phyloP scores from a whole-genome alignment of 352 stramenopile genomes.

The Phytophthora brassicae region DNA sequence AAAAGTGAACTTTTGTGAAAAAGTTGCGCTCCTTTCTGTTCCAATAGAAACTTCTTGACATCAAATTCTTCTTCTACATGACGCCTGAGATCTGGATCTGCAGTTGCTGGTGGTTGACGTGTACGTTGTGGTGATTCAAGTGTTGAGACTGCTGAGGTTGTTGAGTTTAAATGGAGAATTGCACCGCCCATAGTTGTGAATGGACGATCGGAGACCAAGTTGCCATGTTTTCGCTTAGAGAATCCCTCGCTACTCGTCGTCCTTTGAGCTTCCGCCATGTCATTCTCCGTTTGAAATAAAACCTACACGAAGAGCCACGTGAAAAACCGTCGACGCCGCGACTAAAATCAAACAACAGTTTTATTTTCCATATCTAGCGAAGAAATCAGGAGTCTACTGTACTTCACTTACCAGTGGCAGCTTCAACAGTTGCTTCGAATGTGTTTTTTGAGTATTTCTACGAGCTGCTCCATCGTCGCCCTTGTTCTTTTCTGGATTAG shows the following conservation, averaged over 20 bases:
- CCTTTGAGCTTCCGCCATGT: conserved; percentile 14
- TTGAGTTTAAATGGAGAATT: conserved; percentile 22
- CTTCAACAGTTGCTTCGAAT: conserved; percentile 16
- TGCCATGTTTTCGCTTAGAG: neutral
- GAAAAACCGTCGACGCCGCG: conserved; percentile 12
- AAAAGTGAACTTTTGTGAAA: conserved; percentile 69
- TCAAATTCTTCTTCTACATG: conserved; percentile 46
- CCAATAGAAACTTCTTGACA: conserved; percentile 60
- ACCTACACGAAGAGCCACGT: conserved; percentile 12
- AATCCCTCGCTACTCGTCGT: conserved; percentile 2
- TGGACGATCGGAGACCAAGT: conserved; percentile 18
- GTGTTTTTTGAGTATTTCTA: conserved; percentile 32
- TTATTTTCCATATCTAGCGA: conserved; percentile 27
- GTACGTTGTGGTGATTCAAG: conserved; percentile 10
- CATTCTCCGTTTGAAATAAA: conserved; percentile 6
- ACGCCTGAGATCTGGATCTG: neutral
- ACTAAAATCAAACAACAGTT: conserved; percentile 19
- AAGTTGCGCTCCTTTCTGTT: conserved; percentile 55
- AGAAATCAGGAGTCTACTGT: conserved; percentile 4
- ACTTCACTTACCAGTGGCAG: too few relatives aligned
- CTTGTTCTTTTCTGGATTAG: conserved; percentile 18
- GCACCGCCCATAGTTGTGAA: conserved; percentile 41
- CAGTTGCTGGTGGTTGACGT: conserved; percentile 7
- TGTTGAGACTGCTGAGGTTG: neutral
- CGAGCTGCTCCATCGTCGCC: conserved; percentile 16